Base-by-base conservation (phyloP, 2,329 filamentous ascomycete genomes). In the Sclerotinia borealis region DNA sequence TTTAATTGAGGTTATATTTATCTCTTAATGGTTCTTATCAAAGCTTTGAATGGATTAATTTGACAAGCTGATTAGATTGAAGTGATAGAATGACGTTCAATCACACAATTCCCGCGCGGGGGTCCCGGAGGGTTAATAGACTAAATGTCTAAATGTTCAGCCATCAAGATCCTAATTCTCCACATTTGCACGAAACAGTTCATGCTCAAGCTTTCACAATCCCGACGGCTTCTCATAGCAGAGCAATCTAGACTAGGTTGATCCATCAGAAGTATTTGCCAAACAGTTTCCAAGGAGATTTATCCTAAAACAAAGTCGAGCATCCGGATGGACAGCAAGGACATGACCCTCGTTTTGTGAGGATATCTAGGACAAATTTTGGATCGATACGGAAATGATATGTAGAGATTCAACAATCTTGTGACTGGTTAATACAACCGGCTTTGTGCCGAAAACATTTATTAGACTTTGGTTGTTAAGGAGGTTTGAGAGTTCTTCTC, bases 401-500 rank as follows among this genome's bases (percentile, higher is more conserved):
- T 36, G 29, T n/a, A 45, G 39, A 34, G n/a, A 34, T 36, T 25
- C 13, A 34, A 31, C 52, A 55, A 4, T 54, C 15, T 29, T 34
- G n/a, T 45, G 39, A 58, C n/a, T 58, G 39, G 54, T 7, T 31
- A 34, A 39, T 4, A 45, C 7, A 45, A 45, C 41, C 41, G 39
- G 39, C 34, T 19, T 45, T 22, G 54, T 19, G 39, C 54, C 39
- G 39, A 58, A 58, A 45, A 34, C 25, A 58, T 43, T 55, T 25
- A 36, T 55, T 25, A 36, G n/a, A 45, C 15, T 25, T 17, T 36
- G 3, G 37, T 55, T 55, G 43, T 43, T 25, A 43, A 55, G 41
- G 54, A 34, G 54, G 54, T 58, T 58, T 58, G 54, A 58, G 39
- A 58, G 54, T 47, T 34, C 8, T 45, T 45, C 41, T 34, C 29